These are phyloP conservation scores for Lepidium didymum DNA, from an alignment of 345 rosid genomes.

Conservation along the genomic window DNA sequence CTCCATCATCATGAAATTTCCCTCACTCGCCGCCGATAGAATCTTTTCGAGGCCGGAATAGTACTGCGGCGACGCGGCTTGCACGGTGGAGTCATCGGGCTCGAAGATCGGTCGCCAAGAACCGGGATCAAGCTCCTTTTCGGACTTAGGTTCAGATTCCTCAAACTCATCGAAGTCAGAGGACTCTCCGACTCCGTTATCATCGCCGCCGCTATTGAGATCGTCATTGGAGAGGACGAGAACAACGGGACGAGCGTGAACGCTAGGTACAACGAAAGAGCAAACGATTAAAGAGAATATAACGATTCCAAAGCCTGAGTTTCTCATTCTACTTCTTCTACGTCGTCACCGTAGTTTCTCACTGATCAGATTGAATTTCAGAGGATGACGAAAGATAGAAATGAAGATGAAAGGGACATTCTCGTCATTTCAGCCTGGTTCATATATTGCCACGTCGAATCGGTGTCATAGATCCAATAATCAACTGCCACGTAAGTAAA, in stretches of 20 bases:
- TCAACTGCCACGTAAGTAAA: conserved; percentile 5
- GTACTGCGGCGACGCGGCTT: conserved; percentile 37
- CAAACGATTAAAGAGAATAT: conserved; percentile 32
- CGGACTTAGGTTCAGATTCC: conserved; percentile 57
- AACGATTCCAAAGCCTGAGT: background rate
- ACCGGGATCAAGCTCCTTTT: conserved; percentile 83
- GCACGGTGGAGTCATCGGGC: conserved; percentile 39
- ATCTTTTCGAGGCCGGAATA: conserved; percentile 51
- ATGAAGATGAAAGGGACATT: background rate
- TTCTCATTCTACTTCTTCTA: conserved; percentile 16
- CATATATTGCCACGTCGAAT: conserved; percentile 11
- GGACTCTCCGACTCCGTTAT: conserved; percentile 28
- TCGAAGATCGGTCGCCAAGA: conserved; percentile 92
- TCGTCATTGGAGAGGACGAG: conserved; percentile 80
- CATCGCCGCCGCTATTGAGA: conserved; percentile 63
- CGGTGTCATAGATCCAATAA: conserved; percentile 1
- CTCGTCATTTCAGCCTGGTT: background rate
- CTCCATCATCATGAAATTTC: conserved; percentile 57
- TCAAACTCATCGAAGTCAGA: conserved; percentile 74
- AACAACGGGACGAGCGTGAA: conserved; percentile 60
- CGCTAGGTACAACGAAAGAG: conserved; percentile 27
- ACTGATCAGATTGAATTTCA: conserved; percentile 15
- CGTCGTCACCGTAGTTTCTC: conserved; percentile 14
- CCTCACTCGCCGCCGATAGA: conserved; percentile 42
- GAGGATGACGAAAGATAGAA: background rate